Percentiles rank a stretch among this genome's conserved stretches.
phyloP scores from a whole-genome alignment of 2,329 filamentous ascomycete genomes.

The Fusarium phyllophilum region DNA sequence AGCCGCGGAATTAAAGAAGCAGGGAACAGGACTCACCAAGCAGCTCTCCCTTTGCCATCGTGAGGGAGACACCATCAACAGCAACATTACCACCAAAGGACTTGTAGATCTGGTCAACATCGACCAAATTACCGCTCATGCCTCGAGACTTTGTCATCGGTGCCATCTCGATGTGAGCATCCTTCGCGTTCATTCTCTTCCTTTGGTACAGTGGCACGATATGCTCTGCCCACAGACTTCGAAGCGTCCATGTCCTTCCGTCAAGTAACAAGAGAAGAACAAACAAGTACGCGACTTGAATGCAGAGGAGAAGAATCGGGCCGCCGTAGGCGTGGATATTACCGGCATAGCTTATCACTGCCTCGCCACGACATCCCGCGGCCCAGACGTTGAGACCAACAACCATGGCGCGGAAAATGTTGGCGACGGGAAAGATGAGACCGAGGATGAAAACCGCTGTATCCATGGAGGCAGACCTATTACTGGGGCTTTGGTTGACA shows the following conservation, averaged over 20 bases:
- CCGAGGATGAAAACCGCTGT: not conserved
- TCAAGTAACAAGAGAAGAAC: not conserved
- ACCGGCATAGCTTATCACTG: not conserved
- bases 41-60: not conserved
- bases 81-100: not conserved
- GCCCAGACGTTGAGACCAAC: slow-evolving; percentile 2
- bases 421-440: not conserved
- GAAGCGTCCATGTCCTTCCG: not conserved
- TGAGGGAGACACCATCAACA: not conserved
- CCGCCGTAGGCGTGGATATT: not conserved
- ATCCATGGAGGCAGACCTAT: not conserved
- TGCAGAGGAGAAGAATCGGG: not conserved
- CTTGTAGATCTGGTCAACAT: not conserved
- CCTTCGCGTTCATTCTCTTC: rapidly evolving
- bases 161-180: not conserved
- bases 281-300: not conserved
- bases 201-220: not conserved
- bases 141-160: not conserved
- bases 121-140: not conserved
- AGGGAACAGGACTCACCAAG: not conserved
- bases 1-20: rapidly evolving
- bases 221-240: not conserved
- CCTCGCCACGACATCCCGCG: not conserved
- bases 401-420: not conserved
- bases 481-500: not conserved